Evolutionary conservation across 148 eudicot species (phyloP), one percentile per base, ranked within the genome.

Genomic region (Silene latifolia): DNA sequence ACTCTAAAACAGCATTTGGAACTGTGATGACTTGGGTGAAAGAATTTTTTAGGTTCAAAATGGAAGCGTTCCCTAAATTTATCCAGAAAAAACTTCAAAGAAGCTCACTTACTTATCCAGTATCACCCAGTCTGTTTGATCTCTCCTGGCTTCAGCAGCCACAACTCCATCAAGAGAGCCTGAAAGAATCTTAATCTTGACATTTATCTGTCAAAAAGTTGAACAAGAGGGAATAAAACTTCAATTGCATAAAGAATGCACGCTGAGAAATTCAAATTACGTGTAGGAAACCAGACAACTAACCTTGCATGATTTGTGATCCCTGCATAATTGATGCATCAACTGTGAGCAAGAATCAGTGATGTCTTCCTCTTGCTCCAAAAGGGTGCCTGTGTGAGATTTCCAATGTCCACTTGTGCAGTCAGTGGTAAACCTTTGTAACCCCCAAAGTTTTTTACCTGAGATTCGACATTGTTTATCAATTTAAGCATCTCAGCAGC

Each of bases 81-180:
- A 21, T 29, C 11, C 13, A 71, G 32, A 71, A 56, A 63, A 32
- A 20, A 47, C 54, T 61, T 21, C n/a, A 42, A 57, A 78, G 66
- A 65, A 21, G 21, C 14, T 62, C 11, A 35, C 78, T 89, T 91
- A 91, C 97, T 82, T 91, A 74, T 91, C 97, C 77, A 91, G 82
- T 79, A 91, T 76, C 58, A 89, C 85, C 97, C 97, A 91, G 79
- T 82, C 85, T 19, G 93, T 77, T 69, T 70, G 84, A 74, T 84
- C 74, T 81, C 66, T 85, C 86, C 73, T 83, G 61, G 91, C 90
- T 87, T 91, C 97, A 77, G 89, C 87, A 21, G 90, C 93, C 74
- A 91, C 89, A 15, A 82, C 88, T 78, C 93, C 97, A 48, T 74
- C 63, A 73, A 81, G 42, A 24, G 83, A 80, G 65, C 87, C 88